A percentile compares a stretch with the other conserved stretches of the same genome.
phyloP scores from a whole-genome alignment of 352 stramenopile genomes.

The Pythium insidiosum region DNA sequence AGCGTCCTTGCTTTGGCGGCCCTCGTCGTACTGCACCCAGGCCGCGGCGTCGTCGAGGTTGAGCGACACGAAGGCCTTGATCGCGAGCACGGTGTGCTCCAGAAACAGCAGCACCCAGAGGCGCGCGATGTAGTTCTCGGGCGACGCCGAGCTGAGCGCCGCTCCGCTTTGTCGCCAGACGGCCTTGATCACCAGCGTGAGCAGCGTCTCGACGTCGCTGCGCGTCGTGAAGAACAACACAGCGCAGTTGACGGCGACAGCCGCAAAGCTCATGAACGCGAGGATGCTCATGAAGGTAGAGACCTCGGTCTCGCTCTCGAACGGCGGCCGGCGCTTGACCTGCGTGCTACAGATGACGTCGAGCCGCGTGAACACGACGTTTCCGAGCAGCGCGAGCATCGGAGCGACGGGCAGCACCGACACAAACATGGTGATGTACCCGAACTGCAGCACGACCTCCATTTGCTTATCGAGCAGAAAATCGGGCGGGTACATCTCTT shows the following conservation, averaged over 20 bases:
- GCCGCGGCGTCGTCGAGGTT: slow-evolving; percentile 58
- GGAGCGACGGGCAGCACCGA: slow-evolving; percentile 86
- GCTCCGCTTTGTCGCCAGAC: too few species aligned
- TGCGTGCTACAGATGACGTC: slow-evolving; percentile 79
- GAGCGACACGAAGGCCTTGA: slow-evolving; percentile 58
- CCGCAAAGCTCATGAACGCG: slow-evolving; percentile 87
- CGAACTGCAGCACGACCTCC: slow-evolving; percentile 84
- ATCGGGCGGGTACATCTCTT: slow-evolving; percentile 62
- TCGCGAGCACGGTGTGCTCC: slow-evolving; percentile 54
- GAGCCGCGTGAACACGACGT: slow-evolving; percentile 83
- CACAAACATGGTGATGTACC: slow-evolving; percentile 93
- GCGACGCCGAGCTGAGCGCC: slow-evolving; percentile 11
- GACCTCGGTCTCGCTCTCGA: slow-evolving; percentile 80
- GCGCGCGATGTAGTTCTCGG: not conserved
- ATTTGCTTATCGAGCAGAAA: slow-evolving; percentile 76
- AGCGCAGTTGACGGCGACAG: slow-evolving; percentile 65
- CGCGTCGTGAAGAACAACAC: slow-evolving; percentile 67
- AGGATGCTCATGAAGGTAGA: slow-evolving; percentile 89
- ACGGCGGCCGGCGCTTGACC: slow-evolving; percentile 58
- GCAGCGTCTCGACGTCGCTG: slow-evolving; percentile 52
- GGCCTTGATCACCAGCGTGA: too few species aligned
- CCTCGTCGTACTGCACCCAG: slow-evolving; percentile 70
- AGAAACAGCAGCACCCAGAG: slow-evolving; percentile 54
- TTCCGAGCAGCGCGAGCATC: slow-evolving; percentile 81
- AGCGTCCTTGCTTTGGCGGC: slow-evolving; percentile 36